Evolutionary conservation across 2,329 filamentous ascomycete genomes (phyloP).

Genomic region (Cladosporium sp.): DNA sequence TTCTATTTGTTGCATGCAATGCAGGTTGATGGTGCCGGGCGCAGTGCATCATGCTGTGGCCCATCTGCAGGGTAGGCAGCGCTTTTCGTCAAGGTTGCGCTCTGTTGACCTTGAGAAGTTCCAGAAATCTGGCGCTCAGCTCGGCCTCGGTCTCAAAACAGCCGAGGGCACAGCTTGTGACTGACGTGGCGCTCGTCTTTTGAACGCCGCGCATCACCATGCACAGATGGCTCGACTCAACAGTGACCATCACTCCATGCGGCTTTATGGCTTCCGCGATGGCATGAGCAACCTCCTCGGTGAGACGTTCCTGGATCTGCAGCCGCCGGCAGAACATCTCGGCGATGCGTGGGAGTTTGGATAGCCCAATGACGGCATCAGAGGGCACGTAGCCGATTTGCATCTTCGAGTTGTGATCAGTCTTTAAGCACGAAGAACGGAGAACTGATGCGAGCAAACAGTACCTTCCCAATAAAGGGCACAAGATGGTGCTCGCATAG

Average conservation of each 20-base stretch:
- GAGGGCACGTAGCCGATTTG: slow-evolving; percentile 94
- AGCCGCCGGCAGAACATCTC: slow-evolving; percentile 89
- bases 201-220: slow-evolving; percentile 97
- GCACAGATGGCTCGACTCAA: slow-evolving; percentile 89
- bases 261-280: slow-evolving; percentile 86
- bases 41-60: too few species aligned
- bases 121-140: background rate
- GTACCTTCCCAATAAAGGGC: slow-evolving; percentile 84
- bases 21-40: too few species aligned
- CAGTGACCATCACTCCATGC: slow-evolving; percentile 87
- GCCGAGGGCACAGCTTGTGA: slow-evolving; percentile 91
- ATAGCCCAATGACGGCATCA: slow-evolving; percentile 82
- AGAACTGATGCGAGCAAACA: background rate
- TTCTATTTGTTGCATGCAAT: too few species aligned
- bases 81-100: background rate
- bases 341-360: slow-evolving; percentile 85
- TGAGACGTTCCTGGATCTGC: slow-evolving; percentile 90
- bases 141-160: slow-evolving; percentile 60
- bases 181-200: slow-evolving; percentile 77
- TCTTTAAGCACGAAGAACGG: background rate
- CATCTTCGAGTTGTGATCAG: slow-evolving; percentile 55
- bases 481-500: slow-evolving; percentile 94
- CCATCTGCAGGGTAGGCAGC: background rate
- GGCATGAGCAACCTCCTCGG: slow-evolving; percentile 85
- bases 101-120: background rate